Evolutionary conservation across 495 filamentous ascomycete genomes (phyloP), one percentile per base, ranked within the genome.

Genomic region (Lentithecium fluviatile): DNA sequence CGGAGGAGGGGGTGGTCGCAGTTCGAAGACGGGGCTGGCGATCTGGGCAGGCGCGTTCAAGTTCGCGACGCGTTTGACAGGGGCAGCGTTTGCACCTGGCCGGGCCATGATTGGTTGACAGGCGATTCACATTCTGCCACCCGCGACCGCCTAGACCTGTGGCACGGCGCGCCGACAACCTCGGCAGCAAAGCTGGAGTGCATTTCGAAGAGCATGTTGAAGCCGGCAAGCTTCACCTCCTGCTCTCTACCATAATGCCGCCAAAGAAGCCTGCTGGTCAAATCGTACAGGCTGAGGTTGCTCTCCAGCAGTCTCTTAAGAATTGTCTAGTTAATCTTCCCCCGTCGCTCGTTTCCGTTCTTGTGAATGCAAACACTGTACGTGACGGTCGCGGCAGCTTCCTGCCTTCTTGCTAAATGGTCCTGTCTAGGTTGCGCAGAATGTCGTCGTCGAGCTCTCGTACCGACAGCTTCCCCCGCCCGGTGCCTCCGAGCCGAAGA

Each of bases 261-360:
- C 26, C 36, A 24, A 87, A 79, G 74, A 89, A 85, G 75, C 52
- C 68, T 21, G 43, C 57, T 8, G 79, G 81, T 63, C 83, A 79
- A 64, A 78, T 86, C 32, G 83, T 83, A 0, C 80, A 84, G 47
- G 90, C 88, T 38, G 89, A 94, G 74, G 79, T 96, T 58, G 85
- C 85, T 42, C 80, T 96, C 21, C 81, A 88, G 21, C 88, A 90
- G 10, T 65, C 59, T 53, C 80, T 97, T 10, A 95, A 95, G 76
- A 96, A 87, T 70, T 97, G 94, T 74, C 82, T 98, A 19, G 89
- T 96, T 63, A 98, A 97, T 73, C 80, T 98, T 17, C 94, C 94
- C 26, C 73, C 86, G n/a, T 89, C 89, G 2, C 78, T 97, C 24
- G 89, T 91, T 45, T 82, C 85, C 13, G 73, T 95, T 45, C 83